Conservation (phyloP, 345 rosid genomes). For the Dipteronia sinensis region DNA sequence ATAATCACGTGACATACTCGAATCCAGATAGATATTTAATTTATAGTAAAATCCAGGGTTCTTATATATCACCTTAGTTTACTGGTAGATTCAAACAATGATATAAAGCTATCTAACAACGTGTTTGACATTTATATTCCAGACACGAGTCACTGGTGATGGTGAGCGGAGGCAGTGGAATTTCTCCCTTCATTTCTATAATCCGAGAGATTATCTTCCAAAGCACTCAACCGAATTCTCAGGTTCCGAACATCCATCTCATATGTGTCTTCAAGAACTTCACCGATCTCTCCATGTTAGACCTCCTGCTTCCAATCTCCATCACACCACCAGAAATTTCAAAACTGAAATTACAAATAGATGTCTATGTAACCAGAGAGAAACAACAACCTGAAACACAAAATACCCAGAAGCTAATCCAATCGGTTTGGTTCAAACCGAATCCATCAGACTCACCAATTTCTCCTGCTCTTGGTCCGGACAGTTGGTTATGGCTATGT, state of each 20-base stretch:
- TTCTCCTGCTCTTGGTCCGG: slow-evolving; percentile 60
- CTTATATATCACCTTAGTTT: no score
- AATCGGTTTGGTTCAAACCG: slow-evolving; percentile 61
- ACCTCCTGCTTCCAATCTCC: slow-evolving; percentile 56
- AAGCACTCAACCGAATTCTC: slow-evolving; percentile 3
- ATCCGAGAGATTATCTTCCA: slow-evolving; percentile 34
- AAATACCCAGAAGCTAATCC: slow-evolving; percentile 24
- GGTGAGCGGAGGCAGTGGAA: slow-evolving; percentile 57
- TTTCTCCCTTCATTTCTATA: slow-evolving; percentile 44
- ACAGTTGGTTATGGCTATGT: slow-evolving; percentile 73
- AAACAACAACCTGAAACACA: slow-evolving; percentile 28
- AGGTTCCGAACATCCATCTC: slow-evolving; percentile 23
- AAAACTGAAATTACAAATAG: slow-evolving; percentile 39
- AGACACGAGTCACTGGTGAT: slow-evolving; percentile 43
- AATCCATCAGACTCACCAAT: slow-evolving; percentile 45
- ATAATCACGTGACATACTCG: no score
- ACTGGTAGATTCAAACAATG: no score
- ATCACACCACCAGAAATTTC: slow-evolving; percentile 33
- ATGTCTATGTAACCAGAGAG: slow-evolving; percentile 59
- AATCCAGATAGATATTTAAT: neutral
- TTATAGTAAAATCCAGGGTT: no score
- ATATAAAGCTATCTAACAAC: no score
- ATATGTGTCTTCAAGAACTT: slow-evolving; percentile 48
- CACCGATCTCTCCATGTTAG: slow-evolving; percentile 57
- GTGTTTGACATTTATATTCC: neutral